Base-by-base conservation (phyloP, 1,284 basidiomycete genomes). In the Anthracocystis walkeri region DNA sequence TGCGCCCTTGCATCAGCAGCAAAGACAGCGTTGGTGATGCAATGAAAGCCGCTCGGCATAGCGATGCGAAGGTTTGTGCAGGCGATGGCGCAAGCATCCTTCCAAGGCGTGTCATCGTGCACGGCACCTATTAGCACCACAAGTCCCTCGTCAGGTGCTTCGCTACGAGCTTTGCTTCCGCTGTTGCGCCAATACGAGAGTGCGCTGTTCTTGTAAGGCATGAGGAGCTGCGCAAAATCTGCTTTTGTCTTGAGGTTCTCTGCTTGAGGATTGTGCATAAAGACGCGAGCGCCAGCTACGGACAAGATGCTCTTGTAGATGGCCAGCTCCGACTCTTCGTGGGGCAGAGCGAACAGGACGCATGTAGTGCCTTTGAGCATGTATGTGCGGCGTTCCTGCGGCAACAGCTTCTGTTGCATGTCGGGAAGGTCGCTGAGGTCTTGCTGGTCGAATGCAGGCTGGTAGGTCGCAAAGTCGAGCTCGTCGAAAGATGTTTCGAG, bases 291-390 rank as follows among this genome's bases (percentile, higher is more conserved):
- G 2, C 75, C 75, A 5, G 63, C 70, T 2, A 67, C 29, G 35
- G 59, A 45, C 29, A 74, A 62, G 25, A 77, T 52, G 42, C 52
- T 65, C 14, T 60, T 61, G 52, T 77, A 77, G 55, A 73, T 70
- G 23, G 53, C 14, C 18, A 77, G 29, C 42, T 77, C 75, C 20
- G 59, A 41, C 5, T 73, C 66, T 64, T 77, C 66, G 38, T 14
- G 25, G 6, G 70, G 60, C 6, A 67, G 62, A 21, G 60, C 60
- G 16, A 80, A 63, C 25, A 79, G 61, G 20, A 81, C 55, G 42
- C 64, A 65, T 6, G 77, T 81, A 8, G 71, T 79, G 14, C 75
- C 79, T 23, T 52, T 59, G 31, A 81, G 67, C 62, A 81, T 73
- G 38, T 62, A 62, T n/a, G 60, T 71, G 41, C 79, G 60, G 3